These are phyloP conservation scores for Sugiyamaella smithiae DNA, from an alignment of 805 yeast species.

Conservation along the genomic window DNA sequence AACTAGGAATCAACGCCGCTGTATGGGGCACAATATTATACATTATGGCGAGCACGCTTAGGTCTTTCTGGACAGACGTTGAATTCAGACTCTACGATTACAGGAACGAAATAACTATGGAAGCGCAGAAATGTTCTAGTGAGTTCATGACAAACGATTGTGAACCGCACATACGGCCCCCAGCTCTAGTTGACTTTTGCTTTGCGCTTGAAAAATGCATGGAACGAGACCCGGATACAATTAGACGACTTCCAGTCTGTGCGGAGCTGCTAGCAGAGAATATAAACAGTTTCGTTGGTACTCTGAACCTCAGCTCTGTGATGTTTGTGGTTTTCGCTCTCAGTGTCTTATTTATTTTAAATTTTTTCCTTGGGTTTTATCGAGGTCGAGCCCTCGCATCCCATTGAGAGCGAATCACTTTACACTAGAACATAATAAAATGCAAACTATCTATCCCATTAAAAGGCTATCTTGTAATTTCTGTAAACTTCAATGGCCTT, in stretches of 20 bases:
- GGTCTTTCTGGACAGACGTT: slow-evolving; percentile 63
- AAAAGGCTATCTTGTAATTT: too few relatives aligned
- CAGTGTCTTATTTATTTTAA: slow-evolving; percentile 19
- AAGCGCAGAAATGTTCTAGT: slow-evolving; percentile 62
- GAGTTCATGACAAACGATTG: slow-evolving; percentile 72
- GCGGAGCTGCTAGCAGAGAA: slow-evolving; percentile 80
- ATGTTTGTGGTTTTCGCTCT: slow-evolving; percentile 11
- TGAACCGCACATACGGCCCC: slow-evolving; percentile 53
- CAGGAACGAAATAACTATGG: slow-evolving; percentile 52
- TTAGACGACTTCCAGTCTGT: slow-evolving; percentile 56
- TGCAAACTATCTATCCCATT: too few relatives aligned
- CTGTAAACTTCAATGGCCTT: too few relatives aligned
- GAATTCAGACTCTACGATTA: slow-evolving; percentile 59
- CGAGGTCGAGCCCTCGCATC: slow-evolving; percentile 16
- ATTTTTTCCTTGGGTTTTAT: slow-evolving; percentile 27
- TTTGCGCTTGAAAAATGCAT: slow-evolving; percentile 73
- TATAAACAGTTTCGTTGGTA: slow-evolving; percentile 65
- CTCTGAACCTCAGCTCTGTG: slow-evolving; percentile 45
- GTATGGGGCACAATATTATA: slow-evolving; percentile 48
- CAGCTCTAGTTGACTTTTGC: slow-evolving; percentile 71
- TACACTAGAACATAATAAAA: background rate
- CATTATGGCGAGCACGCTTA: slow-evolving; percentile 46
- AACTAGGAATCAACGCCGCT: slow-evolving; percentile 54
- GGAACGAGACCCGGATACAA: slow-evolving; percentile 64
- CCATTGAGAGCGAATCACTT: background rate